Base-by-base conservation (phyloP, 441 rosid species). In the Corymbia citriodora region DNA sequence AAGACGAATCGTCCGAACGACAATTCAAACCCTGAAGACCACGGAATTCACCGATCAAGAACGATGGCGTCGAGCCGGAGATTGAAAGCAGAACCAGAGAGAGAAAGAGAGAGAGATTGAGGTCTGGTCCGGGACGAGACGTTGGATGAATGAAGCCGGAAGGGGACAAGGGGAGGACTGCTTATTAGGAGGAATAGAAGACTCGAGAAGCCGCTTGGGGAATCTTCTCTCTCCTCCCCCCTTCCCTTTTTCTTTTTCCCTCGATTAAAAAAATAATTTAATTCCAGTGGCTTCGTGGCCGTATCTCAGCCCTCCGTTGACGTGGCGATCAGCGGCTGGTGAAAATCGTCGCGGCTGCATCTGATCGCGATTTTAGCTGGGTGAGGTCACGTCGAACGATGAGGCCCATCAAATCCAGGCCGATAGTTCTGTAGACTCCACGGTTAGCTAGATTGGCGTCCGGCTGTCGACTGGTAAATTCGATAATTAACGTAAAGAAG, bases 161-260 rank as follows among this genome's bases (percentile, higher is more conserved):
- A 52, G 2, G 4, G 11, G 59, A 40, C 6, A 40, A 21, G 40
- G 17, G 25, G 29, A 25, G 9, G 23, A 29, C 52, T 25, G 7
- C 21, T 63, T 10, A 74, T 0, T 50, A 9, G 48, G 55, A 54
- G 25, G 36, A 16, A 89, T 90, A 57, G 93, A 92, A 93, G 93
- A 40, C 48, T 92, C 92, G 33, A 92, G 94, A 92, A 92, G 93
- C 92, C 83, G 87, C 88, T 52, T 1, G 53, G 87, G 5, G 91
- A 89, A 40, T 2, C 50, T 33, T 1, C 12, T 18, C 25, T 9
- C 23, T 65, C 48, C 1, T 36, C 12, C 48, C 13, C 89, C 89
- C 68, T 27, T 25, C 50, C 21, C 33, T 33, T 33, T 33, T 4
- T 4, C 40, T 36, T 36, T 40, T 40, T 40, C 45, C 45, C 45